Evolutionary conservation across 75 land plant species (phyloP).

Genomic region (Isoetes taiwanensis): DNA sequence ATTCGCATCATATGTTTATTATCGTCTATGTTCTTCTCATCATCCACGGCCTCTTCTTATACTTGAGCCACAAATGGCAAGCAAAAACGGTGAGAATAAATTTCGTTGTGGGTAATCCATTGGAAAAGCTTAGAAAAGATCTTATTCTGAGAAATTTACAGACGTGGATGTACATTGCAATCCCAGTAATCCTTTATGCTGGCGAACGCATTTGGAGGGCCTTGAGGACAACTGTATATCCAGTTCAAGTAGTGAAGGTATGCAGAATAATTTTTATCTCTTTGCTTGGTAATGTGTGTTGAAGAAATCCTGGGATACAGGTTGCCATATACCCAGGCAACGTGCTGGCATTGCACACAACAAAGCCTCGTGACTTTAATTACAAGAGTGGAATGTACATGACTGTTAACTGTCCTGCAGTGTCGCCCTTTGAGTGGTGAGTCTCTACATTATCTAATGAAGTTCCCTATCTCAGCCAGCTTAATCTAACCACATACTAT

Average conservation of each 20-base stretch:
- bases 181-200: conserved; percentile 47
- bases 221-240: conserved; percentile 24
- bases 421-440: conserved; percentile 53
- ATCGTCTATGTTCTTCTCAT: conserved; percentile 46
- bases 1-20: conserved; percentile 62
- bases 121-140: too few relatives aligned
- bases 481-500: not conserved
- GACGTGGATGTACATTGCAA: conserved; percentile 77
- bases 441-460: not conserved
- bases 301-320: not conserved
- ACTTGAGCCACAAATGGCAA: conserved; percentile 39
- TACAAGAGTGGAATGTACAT: conserved; percentile 44
- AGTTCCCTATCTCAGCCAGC: not conserved
- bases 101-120: too few relatives aligned
- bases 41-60: conserved; percentile 44
- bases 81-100: conserved; percentile 44
- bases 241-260: conserved; percentile 51
- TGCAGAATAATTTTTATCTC: not conserved
- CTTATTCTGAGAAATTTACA: too few relatives aligned
- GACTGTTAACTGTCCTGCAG: conserved; percentile 36
- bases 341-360: conserved; percentile 11
- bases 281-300: not conserved
- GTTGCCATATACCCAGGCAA: conserved; percentile 13
- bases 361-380: conserved; percentile 29
- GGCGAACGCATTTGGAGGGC: conserved; percentile 33